Evolutionary conservation across 352 stramenopile species (phyloP), one percentile per base, ranked within the genome.

Genomic region (Pythium sp.): DNA sequence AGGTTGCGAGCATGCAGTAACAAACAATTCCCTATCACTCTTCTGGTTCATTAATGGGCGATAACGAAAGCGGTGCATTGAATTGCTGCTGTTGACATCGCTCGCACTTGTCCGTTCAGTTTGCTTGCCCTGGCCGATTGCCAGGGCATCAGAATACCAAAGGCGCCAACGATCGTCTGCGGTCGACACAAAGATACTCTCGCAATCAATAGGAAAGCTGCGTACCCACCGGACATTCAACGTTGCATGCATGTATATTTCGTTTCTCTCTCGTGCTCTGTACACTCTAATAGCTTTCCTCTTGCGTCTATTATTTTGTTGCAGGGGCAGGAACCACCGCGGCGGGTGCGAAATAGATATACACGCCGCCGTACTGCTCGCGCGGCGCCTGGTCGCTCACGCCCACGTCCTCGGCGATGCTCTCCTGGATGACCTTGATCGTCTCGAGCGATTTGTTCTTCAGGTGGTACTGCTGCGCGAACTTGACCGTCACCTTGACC

Each of bases 401-500:
- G 8, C 81, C 85, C n/a, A 68, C 68, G 20, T 87, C 74, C 1
- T 67, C 57, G 56, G 75, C 71, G 62, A 93, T 65, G n/a, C 67
- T 49, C n/a, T 76, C 71, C 61, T 76, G 68, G 58, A 93, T 89
- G 28, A 59, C 18, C 54, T 73, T 59, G 51, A 93, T 56, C 65
- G 89, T 79, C 36, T 80, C 71, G 55, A 86, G 38, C 30, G 80
- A 77, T 28, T 76, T 72, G 32, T 70, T 41, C 67, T 89, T 87
- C 26, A 91, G 72, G 56, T 91, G 80, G 66, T 83, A 86, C 22
- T 87, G 75, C 30, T 80, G 75, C 14, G 68, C 74, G 60, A 89
- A 93, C 67, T 89, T 90, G 72, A 91, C 70, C 20, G 80, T 87
- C 20, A 91, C 73, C 70, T 92, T 91, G 41, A 93, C 85, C 66